Percentiles rank a stretch among this genome's conserved stretches.
phyloP scores from a whole-genome alignment of 2,329 filamentous ascomycete species.

The Diplocarpon mali region DNA sequence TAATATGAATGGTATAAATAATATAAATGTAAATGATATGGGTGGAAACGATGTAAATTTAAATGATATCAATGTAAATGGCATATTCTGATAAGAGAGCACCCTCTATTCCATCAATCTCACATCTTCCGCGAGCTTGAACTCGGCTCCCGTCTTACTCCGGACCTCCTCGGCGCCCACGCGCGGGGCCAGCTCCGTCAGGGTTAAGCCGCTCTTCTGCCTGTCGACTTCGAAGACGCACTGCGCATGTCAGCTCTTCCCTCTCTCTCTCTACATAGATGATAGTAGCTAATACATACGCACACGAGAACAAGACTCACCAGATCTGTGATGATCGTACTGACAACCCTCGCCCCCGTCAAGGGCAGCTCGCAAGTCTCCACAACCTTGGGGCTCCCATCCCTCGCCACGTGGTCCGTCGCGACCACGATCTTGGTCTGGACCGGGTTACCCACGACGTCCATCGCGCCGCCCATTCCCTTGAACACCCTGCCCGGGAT shows the following conservation, averaged over 20 bases:
- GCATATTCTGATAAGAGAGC: not conserved
- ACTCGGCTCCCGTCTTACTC: slow-evolving; percentile 59
- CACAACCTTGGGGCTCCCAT: slow-evolving; percentile 56
- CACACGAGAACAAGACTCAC: slow-evolving; percentile 29
- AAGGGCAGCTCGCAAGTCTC: slow-evolving; percentile 52
- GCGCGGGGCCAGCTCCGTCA: slow-evolving; percentile 61
- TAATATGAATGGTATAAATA: no score
- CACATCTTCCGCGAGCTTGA: slow-evolving; percentile 48
- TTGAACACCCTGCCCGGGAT: slow-evolving; percentile 81
- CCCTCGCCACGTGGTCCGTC: slow-evolving; percentile 59
- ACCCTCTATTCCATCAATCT: slow-evolving; percentile 32
- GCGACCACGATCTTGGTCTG: slow-evolving; percentile 62
- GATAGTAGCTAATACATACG: no score
- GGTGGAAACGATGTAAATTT: not conserved
- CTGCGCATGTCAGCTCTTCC: slow-evolving; percentile 27
- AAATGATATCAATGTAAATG: not conserved
- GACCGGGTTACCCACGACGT: slow-evolving; percentile 59
- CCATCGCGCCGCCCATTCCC: slow-evolving; percentile 76
- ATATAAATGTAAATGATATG: no score
- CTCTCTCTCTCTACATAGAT: no score
- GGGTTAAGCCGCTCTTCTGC: slow-evolving; percentile 46
- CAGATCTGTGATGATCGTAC: slow-evolving; percentile 64
- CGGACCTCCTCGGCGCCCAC: slow-evolving; percentile 57
- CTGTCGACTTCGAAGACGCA: slow-evolving; percentile 63
- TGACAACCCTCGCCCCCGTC: slow-evolving; percentile 56